Conservation (phyloP, 805 yeast genomes). For the Suhomyces sp. region DNA sequence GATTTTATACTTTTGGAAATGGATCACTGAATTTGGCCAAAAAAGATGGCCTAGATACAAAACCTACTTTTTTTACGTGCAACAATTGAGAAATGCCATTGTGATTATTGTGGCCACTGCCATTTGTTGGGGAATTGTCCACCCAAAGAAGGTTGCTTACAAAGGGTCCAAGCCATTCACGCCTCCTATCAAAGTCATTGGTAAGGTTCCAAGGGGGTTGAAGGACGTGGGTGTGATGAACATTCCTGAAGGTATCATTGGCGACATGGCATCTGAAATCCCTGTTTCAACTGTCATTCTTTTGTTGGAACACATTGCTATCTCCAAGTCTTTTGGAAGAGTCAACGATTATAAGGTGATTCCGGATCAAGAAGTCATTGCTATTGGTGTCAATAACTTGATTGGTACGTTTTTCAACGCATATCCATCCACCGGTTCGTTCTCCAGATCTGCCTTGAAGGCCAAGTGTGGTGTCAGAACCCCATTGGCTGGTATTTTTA, state of each 20-base stretch:
- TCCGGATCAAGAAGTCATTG: slow-evolving; percentile 92
- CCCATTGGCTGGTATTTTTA: slow-evolving; percentile 86
- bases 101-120: slow-evolving; percentile 79
- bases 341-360: slow-evolving; percentile 84
- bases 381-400: slow-evolving; percentile 88
- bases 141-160: slow-evolving; percentile 36
- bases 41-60: slow-evolving; percentile 60
- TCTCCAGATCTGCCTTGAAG: slow-evolving; percentile 90
- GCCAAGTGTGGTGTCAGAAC: slow-evolving; percentile 95
- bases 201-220: slow-evolving; percentile 80
- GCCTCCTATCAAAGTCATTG: slow-evolving; percentile 59
- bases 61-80: slow-evolving; percentile 62
- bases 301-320: slow-evolving; percentile 88
- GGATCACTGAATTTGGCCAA: slow-evolving; percentile 54
- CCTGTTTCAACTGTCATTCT: slow-evolving; percentile 85
- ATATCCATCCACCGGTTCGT: slow-evolving; percentile 94
- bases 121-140: slow-evolving; percentile 74
- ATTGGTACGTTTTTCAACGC: slow-evolving; percentile 91
- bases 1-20: slow-evolving; percentile 72
- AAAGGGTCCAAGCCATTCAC: slow-evolving; percentile 32
- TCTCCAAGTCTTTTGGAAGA: slow-evolving; percentile 90
- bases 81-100: slow-evolving; percentile 77
- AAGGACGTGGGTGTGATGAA: slow-evolving; percentile 70
- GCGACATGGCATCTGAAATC: slow-evolving; percentile 66
- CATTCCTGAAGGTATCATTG: slow-evolving; percentile 57